phyloP scores from a whole-genome alignment of 2,329 filamentous ascomycete genomes.

The Monosporascus sp. region DNA sequence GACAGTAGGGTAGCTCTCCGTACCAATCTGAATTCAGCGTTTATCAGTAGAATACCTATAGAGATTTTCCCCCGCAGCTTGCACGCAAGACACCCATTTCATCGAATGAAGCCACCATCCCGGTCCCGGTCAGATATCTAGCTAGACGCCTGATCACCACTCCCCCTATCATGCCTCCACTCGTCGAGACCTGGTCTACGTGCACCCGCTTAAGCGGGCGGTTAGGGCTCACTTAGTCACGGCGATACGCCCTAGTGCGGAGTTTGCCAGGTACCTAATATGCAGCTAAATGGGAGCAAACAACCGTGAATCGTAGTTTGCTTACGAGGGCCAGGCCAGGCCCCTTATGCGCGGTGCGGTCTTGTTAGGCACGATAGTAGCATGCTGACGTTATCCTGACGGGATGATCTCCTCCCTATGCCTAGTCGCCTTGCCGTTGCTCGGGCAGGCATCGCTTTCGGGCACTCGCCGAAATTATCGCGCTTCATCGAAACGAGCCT shows the following conservation, averaged over 20 bases:
- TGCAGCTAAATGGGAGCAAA: slow-evolving; percentile 1
- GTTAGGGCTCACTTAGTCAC: not conserved
- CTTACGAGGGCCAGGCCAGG: not conserved
- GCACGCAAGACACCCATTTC: not conserved
- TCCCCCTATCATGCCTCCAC: not conserved
- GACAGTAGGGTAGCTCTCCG: not conserved
- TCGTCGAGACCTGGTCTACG: not conserved
- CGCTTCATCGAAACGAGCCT: not conserved
- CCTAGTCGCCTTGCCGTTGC: not conserved
- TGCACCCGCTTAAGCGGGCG: not conserved
- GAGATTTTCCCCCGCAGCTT: not conserved
- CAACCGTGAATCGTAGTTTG: not conserved
- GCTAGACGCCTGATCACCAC: not conserved
- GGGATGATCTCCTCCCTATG: not conserved
- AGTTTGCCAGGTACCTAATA: not conserved
- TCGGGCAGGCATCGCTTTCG: not conserved
- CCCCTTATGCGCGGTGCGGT: not conserved
- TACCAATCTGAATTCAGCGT: not conserved
- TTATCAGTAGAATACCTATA: not conserved
- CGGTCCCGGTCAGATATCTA: not conserved
- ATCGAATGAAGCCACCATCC: not conserved
- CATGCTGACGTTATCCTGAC: not conserved
- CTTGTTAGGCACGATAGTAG: not conserved
- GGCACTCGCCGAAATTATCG: not conserved
- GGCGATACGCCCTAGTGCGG: not conserved